Evolutionary conservation across 257 asterid genomes (phyloP).

Genomic region (Forsythia viridissima): DNA sequence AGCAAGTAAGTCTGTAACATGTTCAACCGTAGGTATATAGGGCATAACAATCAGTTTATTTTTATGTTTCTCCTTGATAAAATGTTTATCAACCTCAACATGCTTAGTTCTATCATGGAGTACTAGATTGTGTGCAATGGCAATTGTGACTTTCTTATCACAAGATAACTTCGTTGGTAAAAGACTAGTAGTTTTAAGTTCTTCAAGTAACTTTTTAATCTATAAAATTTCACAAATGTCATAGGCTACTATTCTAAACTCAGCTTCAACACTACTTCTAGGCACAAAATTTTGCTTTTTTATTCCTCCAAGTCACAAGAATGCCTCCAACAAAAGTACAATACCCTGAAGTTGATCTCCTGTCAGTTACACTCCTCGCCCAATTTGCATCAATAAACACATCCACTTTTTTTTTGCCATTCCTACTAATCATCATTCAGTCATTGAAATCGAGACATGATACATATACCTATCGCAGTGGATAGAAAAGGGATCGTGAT

Average conservation of each 20-base stretch:
- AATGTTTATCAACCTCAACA: not conserved
- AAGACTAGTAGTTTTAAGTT: not conserved
- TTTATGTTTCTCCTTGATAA: no score
- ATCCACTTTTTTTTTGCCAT: no score
- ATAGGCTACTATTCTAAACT: not conserved
- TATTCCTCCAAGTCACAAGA: not conserved
- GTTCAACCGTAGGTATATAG: not conserved
- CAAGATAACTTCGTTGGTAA: not conserved
- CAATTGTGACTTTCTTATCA: not conserved
- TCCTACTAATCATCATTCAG: not conserved
- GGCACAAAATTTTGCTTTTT: not conserved
- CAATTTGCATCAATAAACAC: no score
- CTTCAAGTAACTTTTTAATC: no score
- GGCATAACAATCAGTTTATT: not conserved
- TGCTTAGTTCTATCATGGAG: not conserved
- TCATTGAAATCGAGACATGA: not conserved
- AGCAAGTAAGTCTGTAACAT: not conserved
- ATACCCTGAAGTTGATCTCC: no score
- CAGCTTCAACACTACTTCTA: not conserved
- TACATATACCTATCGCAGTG: not conserved
- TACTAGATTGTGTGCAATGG: not conserved
- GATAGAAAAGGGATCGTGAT: not conserved
- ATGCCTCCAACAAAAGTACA: no score
- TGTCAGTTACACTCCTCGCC: no score
- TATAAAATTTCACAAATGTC: not conserved